Conservation (phyloP, 345 rosid genomes). For the Populus alba region DNA sequence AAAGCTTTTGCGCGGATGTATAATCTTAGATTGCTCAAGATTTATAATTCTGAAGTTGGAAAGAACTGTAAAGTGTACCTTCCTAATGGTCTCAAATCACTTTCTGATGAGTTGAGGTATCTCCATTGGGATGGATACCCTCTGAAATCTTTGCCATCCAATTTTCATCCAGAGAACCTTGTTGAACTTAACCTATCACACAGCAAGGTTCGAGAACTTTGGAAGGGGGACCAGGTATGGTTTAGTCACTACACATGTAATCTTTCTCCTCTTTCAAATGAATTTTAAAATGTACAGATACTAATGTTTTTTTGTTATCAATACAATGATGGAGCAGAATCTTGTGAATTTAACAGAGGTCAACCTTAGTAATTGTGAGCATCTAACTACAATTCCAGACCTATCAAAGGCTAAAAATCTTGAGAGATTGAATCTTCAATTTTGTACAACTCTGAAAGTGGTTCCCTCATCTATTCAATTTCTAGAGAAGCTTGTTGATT, state of each 20-base stretch:
- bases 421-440: constrained; percentile 25
- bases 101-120: constrained; percentile 4
- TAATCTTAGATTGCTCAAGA: constrained; percentile 8
- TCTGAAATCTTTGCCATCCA: not conserved
- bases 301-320: not conserved
- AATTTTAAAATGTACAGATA: too few species aligned
- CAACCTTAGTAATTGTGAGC: constrained; percentile 17
- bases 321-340: not conserved
- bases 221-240: constrained; percentile 1
- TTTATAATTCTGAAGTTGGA: not conserved
- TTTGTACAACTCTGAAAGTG: not conserved
- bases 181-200: not conserved
- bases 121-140: constrained; percentile 9
- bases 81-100: not conserved
- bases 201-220: constrained; percentile 1
- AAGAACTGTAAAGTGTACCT: not conserved
- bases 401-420: constrained; percentile 28
- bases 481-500: not conserved
- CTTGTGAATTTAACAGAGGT: constrained; percentile 11
- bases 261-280: too few species aligned
- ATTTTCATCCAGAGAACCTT: not conserved
- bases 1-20: not conserved
- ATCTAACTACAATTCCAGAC: constrained; percentile 19
- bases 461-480: not conserved
- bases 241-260: not conserved